A percentile compares a stretch with the other conserved stretches of the same genome.
Conservation (phyloP, 805 yeast genomes). For the Teunomyces barrocoloradensis region DNA sequence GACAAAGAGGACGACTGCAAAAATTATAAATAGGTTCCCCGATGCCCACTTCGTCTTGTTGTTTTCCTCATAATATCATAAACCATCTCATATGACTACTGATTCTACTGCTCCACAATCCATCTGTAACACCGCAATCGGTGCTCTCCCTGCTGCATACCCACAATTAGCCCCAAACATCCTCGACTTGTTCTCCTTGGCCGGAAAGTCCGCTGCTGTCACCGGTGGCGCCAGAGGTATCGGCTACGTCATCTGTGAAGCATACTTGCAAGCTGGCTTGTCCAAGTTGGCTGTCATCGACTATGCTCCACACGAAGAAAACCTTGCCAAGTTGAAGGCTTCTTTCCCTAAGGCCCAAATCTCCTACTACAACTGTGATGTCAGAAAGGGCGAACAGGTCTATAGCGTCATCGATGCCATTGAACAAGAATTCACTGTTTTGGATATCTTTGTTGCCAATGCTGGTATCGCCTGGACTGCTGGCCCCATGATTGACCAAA, state of each 20-base stretch:
- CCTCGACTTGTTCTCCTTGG: constrained; percentile 28
- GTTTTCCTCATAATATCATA: not conserved
- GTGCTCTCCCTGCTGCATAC: constrained; percentile 36
- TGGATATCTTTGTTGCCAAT: constrained; percentile 46
- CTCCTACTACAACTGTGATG: constrained; percentile 36
- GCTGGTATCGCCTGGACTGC: constrained; percentile 51
- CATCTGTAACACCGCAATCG: constrained; percentile 34
- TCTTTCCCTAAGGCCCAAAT: constrained; percentile 32
- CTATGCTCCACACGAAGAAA: constrained; percentile 30
- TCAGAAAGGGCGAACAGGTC: constrained; percentile 38
- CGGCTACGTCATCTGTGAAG: constrained; percentile 35
- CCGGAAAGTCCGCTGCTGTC: constrained; percentile 31
- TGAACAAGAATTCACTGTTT: constrained; percentile 30
- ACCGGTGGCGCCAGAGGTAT: constrained; percentile 42
- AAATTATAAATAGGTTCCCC: not conserved
- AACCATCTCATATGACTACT: constrained; percentile 21
- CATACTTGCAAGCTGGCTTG: constrained; percentile 37
- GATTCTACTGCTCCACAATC: constrained; percentile 17
- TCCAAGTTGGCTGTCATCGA: constrained; percentile 40
- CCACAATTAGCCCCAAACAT: constrained; percentile 28
- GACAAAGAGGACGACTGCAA: constrained; percentile 2
- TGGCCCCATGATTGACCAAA: constrained; percentile 39
- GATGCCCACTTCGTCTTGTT: not conserved
- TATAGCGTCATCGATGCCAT: constrained; percentile 29
- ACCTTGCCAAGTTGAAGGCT: constrained; percentile 22